Conservation (phyloP, 1,284 basidiomycete species). For the Cutaneotrichosporon spelunceum region DNA sequence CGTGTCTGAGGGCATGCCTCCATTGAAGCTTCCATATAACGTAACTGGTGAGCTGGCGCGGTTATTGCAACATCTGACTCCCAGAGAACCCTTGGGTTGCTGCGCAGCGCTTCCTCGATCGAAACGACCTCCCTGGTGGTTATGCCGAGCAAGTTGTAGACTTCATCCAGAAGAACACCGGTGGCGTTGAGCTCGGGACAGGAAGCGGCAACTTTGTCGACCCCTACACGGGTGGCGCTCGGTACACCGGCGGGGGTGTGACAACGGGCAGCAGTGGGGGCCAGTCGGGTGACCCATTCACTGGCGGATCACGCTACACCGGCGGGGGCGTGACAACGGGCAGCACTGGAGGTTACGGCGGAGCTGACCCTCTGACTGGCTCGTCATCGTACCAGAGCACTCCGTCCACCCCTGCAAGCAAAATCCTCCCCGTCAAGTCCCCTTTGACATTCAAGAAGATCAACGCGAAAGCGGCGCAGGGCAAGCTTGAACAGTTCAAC, state of each 20-base stretch:
- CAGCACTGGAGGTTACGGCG: conserved; percentile 12
- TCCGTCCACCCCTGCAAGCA: conserved; percentile 50
- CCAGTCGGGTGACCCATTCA: conserved; percentile 39
- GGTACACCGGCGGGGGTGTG: conserved; percentile 54
- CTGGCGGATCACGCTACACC: conserved; percentile 58
- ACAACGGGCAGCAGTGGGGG: conserved; percentile 14
- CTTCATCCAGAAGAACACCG: conserved; percentile 91
- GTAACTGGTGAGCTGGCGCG: conserved; percentile 61
- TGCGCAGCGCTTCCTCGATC: conserved; percentile 81
- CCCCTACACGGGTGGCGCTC: conserved; percentile 78
- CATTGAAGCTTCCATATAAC: conserved; percentile 93
- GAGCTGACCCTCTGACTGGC: conserved; percentile 44
- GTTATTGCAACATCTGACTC: not conserved
- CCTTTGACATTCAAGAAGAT: conserved; percentile 77
- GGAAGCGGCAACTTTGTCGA: conserved; percentile 65
- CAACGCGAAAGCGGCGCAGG: conserved; percentile 79
- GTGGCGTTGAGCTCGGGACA: conserved; percentile 65
- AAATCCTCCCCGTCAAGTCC: conserved; percentile 52
- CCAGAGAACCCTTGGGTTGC: conserved; percentile 88
- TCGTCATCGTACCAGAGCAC: conserved; percentile 35
- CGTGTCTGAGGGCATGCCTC: conserved; percentile 85
- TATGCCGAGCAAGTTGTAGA: conserved; percentile 88
- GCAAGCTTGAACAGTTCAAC: conserved; percentile 79
- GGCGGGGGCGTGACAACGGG: conserved; percentile 30
- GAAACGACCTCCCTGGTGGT: conserved; percentile 74